Evolutionary conservation across 805 yeast genomes (phyloP), one percentile per base, ranked within the genome.

Genomic region (Blastobotrys mokoenaii): DNA sequence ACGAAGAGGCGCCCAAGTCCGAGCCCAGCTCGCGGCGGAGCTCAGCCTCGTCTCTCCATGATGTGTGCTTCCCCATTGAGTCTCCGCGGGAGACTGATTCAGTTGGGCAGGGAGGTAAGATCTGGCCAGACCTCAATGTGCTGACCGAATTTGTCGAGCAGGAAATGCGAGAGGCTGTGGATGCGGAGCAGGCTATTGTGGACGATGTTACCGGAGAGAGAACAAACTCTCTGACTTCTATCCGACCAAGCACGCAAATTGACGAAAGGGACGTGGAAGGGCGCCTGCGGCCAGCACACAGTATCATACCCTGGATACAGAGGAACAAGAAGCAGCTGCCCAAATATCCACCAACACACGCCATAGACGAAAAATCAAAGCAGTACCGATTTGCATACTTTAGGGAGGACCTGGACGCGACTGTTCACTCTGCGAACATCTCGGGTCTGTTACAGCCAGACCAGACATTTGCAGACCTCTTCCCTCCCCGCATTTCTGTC

Each of bases 21-120:
- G 79, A 79, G 54, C 86, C 87, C 3, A 68, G 79, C 2, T 73
- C 81, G 17, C 73, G 83, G 41, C 70, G 83, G 48, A 67, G 77
- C 34, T 72, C 80, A 32, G 76, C 78, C 34, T 80, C 95, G 0
- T 84, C 96, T 1, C 66, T 90, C 47, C 89, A 83, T 59, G 98
- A 90, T 64, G 98, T 90, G 20, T 90, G 96, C 58, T 79, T 87
- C 62, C 96, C 95, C 0, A 70, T 88, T 33, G 88, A 82, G 51
- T 47, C 58, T 9, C 55, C 60, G 2, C 40, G 47, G 9, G 66
- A 57, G 20, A 49, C 50, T 31, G 57, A 49, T 12, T 49, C 50
- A 6, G 56, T 57, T 31, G 47, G 53, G 12, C 52, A 55, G 14
- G 52, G 55, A 25, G 47, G 56, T 20, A 69, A 66, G 50, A 56